These are phyloP conservation scores for Hericium alpestre DNA, from an alignment of 768 basidiomycete genomes.

Conservation along the genomic window DNA sequence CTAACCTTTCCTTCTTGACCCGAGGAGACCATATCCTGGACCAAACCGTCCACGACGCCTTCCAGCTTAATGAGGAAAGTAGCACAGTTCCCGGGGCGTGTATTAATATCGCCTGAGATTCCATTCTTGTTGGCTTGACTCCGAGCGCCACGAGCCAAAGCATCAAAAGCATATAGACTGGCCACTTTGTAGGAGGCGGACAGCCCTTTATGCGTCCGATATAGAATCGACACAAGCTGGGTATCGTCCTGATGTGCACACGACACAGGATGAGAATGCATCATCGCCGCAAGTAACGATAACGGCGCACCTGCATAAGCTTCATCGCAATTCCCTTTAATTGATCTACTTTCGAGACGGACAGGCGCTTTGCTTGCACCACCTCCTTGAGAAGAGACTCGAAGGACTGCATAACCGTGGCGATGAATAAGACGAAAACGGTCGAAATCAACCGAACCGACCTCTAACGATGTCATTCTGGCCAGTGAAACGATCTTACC, in stretches of 20 bases:
- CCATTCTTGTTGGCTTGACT: slow-evolving; percentile 55
- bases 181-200: slow-evolving; percentile 58
- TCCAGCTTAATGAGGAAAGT: slow-evolving; percentile 86
- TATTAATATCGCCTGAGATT: slow-evolving; percentile 42
- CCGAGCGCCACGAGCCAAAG: slow-evolving; percentile 77
- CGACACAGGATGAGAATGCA: not conserved
- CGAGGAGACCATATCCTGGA: slow-evolving; percentile 70
- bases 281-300: not conserved
- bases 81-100: slow-evolving; percentile 57
- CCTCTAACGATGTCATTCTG: slow-evolving; percentile 17
- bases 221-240: slow-evolving; percentile 78
- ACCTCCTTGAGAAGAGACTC: slow-evolving; percentile 73
- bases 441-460: not conserved
- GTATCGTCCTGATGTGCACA: slow-evolving; percentile 55
- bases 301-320: slow-evolving; percentile 56
- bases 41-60: slow-evolving; percentile 80
- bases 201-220: slow-evolving; percentile 79
- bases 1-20: slow-evolving; percentile 80
- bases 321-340: slow-evolving; percentile 71
- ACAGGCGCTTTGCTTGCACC: slow-evolving; percentile 73
- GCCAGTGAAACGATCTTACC: too few relatives aligned
- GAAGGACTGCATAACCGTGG: slow-evolving; percentile 49
- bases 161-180: slow-evolving; percentile 91
- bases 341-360: slow-evolving; percentile 73
- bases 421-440: not conserved